phyloP scores from a whole-genome alignment of 202 grass and related monocot species.

The Panicum hallii region DNA sequence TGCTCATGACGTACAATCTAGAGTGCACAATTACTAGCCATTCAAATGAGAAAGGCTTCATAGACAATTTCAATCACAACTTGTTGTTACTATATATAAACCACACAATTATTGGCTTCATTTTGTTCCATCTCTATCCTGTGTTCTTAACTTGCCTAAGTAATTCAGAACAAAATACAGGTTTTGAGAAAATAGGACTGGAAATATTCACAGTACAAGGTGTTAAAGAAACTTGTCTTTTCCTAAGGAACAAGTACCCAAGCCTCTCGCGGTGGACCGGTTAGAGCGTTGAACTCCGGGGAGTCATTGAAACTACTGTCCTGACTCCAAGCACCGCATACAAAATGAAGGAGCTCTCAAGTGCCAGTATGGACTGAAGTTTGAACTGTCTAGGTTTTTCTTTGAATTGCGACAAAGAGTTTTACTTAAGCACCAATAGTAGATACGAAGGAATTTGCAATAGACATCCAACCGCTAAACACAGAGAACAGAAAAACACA shows the following conservation, averaged over 20 bases:
- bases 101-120: not conserved
- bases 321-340: not conserved
- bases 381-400: not conserved
- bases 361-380: not conserved
- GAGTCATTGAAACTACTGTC: too few relatives aligned
- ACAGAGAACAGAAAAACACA: constrained; percentile 23
- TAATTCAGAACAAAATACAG: constrained; percentile 15
- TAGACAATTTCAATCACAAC: constrained; percentile 17
- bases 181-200: constrained; percentile 15
- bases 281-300: too few relatives aligned
- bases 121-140: constrained; percentile 20
- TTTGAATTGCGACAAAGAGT: not conserved
- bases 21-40: constrained; percentile 4
- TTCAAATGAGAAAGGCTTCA: not conserved
- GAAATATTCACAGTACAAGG: constrained; percentile 5
- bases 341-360: not conserved
- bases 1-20: not conserved
- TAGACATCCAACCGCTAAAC: not conserved
- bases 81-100: constrained; percentile 2
- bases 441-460: not conserved
- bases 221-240: not conserved
- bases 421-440: constrained; percentile 21
- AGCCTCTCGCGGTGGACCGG: too few relatives aligned
- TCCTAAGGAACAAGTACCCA: not conserved
- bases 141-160: not conserved